A percentile compares a stretch with the other conserved stretches of the same genome.
Evolutionary conservation across 306 rosid species (phyloP).

Genomic region (Potentilla sterilis): DNA sequence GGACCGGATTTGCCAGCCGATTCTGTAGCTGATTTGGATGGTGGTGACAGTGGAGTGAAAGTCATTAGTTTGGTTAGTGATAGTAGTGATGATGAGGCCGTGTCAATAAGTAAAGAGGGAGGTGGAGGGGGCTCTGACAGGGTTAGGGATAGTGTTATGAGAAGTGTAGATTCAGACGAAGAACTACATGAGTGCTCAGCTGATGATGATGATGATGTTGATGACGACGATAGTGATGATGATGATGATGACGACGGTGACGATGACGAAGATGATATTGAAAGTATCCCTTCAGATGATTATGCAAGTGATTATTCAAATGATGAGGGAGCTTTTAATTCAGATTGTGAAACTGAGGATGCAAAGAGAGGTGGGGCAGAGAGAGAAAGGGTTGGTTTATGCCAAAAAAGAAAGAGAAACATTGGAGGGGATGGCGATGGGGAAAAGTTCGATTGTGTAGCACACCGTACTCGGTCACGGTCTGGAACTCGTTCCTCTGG

Average conservation of each 20-base stretch:
- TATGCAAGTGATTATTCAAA: not conserved
- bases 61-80: conserved; percentile 1
- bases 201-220: not conserved
- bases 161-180: not conserved
- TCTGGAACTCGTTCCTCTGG: not conserved
- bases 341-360: not conserved
- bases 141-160: not conserved
- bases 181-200: not conserved
- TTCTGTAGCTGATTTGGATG: not conserved
- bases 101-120: conserved; percentile 9
- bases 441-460: not conserved
- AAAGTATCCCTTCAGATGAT: not conserved
- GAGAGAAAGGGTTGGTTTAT: conserved; percentile 10
- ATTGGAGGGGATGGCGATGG: not conserved
- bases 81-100: conserved; percentile 15
- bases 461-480: not conserved
- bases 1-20: not conserved
- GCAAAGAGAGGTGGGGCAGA: conserved; percentile 7
- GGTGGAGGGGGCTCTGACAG: not conserved
- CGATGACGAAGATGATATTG: not conserved
- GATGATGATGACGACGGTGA: not conserved
- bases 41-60: not conserved
- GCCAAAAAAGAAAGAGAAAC: conserved; percentile 24
- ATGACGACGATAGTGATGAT: no score
- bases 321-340: not conserved